These are phyloP conservation scores for Yamadazyma friedrichii DNA, from an alignment of 1,139 yeast genomes.

Conservation along the genomic window DNA sequence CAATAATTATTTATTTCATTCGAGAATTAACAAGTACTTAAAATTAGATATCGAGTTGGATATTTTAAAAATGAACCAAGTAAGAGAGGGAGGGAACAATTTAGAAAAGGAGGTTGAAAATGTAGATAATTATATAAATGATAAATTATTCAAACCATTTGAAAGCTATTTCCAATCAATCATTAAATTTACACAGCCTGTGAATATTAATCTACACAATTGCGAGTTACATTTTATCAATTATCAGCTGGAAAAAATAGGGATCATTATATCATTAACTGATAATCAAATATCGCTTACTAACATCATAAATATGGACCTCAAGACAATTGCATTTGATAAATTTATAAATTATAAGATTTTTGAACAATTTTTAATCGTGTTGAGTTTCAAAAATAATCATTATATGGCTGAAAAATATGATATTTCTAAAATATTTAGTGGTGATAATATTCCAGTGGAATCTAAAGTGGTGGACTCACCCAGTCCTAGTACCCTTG, in stretches of 20 bases:
- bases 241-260: not conserved
- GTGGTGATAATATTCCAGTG: not conserved
- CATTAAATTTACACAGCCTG: not conserved
- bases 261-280: not conserved
- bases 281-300: not conserved
- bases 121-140: not conserved
- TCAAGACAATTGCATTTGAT: not conserved
- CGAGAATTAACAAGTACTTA: slow-evolving; percentile 25
- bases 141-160: slow-evolving; percentile 3
- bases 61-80: not conserved
- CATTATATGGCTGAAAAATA: slow-evolving; percentile 3
- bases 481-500: slow-evolving; percentile 8
- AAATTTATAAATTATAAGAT: slow-evolving; percentile 4
- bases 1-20: slow-evolving; percentile 24
- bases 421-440: slow-evolving; percentile 1
- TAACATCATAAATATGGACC: not conserved
- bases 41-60: slow-evolving; percentile 15
- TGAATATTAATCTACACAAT: not conserved
- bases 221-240: slow-evolving; percentile 1
- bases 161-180: slow-evolving; percentile 5
- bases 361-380: not conserved
- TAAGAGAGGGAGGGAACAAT: not conserved
- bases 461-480: not conserved
- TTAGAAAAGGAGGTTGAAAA: not conserved
- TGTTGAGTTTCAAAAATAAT: slow-evolving; percentile 2